Evolutionary conservation across 441 rosid species (phyloP).

Genomic region (Iberis amara): DNA sequence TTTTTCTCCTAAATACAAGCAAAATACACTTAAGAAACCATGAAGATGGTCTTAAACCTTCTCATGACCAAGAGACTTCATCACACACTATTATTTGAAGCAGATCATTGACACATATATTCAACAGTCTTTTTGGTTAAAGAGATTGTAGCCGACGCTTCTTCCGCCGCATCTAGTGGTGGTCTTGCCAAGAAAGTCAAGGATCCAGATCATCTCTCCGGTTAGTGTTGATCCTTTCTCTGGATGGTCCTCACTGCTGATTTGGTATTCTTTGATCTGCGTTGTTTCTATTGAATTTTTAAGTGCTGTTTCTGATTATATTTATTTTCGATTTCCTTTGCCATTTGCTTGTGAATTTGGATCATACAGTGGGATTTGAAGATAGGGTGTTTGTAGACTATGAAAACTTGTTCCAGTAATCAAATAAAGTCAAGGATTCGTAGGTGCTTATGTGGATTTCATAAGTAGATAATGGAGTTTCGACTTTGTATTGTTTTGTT

Average conservation of each 20-base stretch:
- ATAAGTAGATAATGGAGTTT: neutral
- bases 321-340: slow-evolving; percentile 8
- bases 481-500: neutral
- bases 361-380: neutral
- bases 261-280: neutral
- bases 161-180: slow-evolving; percentile 44
- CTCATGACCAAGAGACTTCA: no score
- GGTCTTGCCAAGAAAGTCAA: slow-evolving; percentile 82
- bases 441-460: neutral
- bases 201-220: slow-evolving; percentile 87
- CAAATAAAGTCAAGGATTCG: slow-evolving; percentile 12
- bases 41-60: no score
- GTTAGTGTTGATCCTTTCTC: slow-evolving; percentile 29
- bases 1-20: no score
- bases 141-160: slow-evolving; percentile 55
- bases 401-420: slow-evolving; percentile 16
- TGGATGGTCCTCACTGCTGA: neutral
- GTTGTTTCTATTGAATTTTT: slow-evolving; percentile 8
- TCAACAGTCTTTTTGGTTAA: slow-evolving; percentile 80
- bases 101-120: no score
- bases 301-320: slow-evolving; percentile 6
- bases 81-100: no score
- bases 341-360: neutral
- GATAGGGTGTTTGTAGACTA: neutral
- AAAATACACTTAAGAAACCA: no score